phyloP scores from a whole-genome alignment of 495 filamentous ascomycete species.

The Darksidea phi region DNA sequence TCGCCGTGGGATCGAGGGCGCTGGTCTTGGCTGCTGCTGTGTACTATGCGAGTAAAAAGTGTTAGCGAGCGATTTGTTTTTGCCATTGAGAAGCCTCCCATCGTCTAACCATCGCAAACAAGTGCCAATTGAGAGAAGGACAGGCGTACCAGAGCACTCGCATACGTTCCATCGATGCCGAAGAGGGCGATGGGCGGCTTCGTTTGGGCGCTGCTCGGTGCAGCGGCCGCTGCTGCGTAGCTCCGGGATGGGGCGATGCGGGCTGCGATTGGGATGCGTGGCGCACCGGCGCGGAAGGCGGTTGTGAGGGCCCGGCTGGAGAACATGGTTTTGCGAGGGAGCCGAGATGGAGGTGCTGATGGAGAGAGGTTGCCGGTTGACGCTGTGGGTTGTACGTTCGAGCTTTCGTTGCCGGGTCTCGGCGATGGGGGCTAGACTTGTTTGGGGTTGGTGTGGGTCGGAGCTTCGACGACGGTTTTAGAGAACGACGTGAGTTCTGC shows the following conservation, averaged over 20 bases:
- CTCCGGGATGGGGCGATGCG: slow-evolving; percentile 47
- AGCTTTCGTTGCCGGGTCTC: background rate
- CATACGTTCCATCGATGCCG: slow-evolving; percentile 97
- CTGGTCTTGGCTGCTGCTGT: slow-evolving; percentile 87
- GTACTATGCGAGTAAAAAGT: slow-evolving; percentile 60
- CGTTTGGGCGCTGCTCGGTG: slow-evolving; percentile 51
- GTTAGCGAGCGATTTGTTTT: slow-evolving; percentile 5
- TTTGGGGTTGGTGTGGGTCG: background rate
- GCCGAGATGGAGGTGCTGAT: slow-evolving; percentile 22
- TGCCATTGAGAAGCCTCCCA: slow-evolving; percentile 5
- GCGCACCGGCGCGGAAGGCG: slow-evolving; percentile 57
- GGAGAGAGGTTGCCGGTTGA: slow-evolving; percentile 10
- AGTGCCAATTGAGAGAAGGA: background rate
- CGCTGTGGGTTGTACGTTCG: slow-evolving; percentile 1
- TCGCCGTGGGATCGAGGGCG: slow-evolving; percentile 76
- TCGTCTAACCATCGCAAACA: slow-evolving; percentile 13
- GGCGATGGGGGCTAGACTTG: background rate
- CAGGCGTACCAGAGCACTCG: slow-evolving; percentile 85
- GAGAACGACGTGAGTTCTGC: too few species aligned
- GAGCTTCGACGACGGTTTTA: background rate
- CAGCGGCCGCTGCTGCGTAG: slow-evolving; percentile 72
- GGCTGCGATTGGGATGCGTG: slow-evolving; percentile 46
- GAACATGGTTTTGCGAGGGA: slow-evolving; percentile 54
- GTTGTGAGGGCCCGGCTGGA: slow-evolving; percentile 60
- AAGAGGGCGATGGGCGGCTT: slow-evolving; percentile 88